These are phyloP conservation scores for Cucurbita pepo DNA, from an alignment of 306 rosid genomes.

Conservation along the genomic window DNA sequence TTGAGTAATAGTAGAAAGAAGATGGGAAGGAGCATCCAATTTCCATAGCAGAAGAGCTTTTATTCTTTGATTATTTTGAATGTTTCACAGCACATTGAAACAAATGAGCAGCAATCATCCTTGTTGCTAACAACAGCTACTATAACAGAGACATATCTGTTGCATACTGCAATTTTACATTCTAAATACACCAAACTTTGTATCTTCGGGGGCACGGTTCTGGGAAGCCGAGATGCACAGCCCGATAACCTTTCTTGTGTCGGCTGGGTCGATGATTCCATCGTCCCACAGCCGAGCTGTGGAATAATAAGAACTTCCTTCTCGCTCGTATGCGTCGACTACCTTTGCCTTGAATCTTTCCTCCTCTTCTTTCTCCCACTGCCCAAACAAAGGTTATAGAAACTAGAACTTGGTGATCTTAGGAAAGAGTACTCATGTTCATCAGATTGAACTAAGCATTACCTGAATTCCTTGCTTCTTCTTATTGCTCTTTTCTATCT, in stretches of 20 bases:
- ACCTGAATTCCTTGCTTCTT: slow-evolving; percentile 92
- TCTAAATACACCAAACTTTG: slow-evolving; percentile 86
- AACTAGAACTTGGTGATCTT: neutral
- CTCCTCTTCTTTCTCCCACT: slow-evolving; percentile 90
- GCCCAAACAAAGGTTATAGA: slow-evolving; percentile 10
- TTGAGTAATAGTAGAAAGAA: neutral
- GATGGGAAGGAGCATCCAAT: neutral
- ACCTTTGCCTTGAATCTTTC: slow-evolving; percentile 63
- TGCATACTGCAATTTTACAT: slow-evolving; percentile 29
- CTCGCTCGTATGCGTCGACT: slow-evolving; percentile 66
- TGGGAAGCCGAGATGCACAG: slow-evolving; percentile 61
- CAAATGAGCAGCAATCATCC: neutral
- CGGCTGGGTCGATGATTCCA: slow-evolving; percentile 93
- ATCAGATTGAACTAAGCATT: neutral
- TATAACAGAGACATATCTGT: neutral
- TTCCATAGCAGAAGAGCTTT: neutral
- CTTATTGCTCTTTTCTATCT: slow-evolving; percentile 72
- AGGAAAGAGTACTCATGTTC: neutral
- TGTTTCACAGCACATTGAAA: neutral
- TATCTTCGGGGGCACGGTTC: slow-evolving; percentile 48
- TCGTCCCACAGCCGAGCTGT: slow-evolving; percentile 95
- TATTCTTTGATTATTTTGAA: neutral
- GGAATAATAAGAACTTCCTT: slow-evolving; percentile 84
- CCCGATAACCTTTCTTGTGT: slow-evolving; percentile 68
- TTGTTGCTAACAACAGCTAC: neutral